Percentiles rank a stretch among this genome's conserved stretches.
Evolutionary conservation across 2,329 filamentous ascomycete genomes (phyloP).

Genomic region (Botrytis paeoniae): DNA sequence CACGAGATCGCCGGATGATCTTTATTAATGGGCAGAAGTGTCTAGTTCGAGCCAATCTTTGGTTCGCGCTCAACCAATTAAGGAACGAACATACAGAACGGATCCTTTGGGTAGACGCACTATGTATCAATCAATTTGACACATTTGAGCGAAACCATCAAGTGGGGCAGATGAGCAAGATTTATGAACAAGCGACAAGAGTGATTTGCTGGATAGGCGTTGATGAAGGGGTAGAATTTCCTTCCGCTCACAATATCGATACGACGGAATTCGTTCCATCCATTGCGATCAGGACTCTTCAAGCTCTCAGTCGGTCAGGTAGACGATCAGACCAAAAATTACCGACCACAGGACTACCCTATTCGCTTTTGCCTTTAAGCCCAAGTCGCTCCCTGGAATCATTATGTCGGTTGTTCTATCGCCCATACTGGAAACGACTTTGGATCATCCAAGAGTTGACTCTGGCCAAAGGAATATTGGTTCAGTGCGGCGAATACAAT

Average conservation of each 20-base stretch:
- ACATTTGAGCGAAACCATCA: background rate
- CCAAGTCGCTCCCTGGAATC: background rate
- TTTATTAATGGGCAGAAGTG: background rate
- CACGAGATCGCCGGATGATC: background rate
- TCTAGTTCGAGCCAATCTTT: background rate
- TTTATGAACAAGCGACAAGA: background rate
- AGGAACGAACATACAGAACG: background rate
- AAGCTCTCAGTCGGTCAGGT: background rate
- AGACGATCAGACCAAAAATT: background rate
- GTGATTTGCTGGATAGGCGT: background rate
- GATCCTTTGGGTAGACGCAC: background rate
- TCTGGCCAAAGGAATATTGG: slow-evolving; percentile 16
- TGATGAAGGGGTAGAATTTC: background rate
- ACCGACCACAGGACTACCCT: background rate
- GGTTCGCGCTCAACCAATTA: background rate
- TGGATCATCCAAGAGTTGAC: slow-evolving; percentile 22
- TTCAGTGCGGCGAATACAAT: background rate
- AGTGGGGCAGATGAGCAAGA: background rate
- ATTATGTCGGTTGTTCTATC: background rate
- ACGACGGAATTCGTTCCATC: background rate
- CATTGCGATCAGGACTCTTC: background rate
- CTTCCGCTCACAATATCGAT: background rate
- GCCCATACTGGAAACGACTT: slow-evolving; percentile 16
- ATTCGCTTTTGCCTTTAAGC: background rate
- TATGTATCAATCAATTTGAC: background rate